phyloP scores from a whole-genome alignment of 768 basidiomycete genomes.

The Suillus placidus region DNA sequence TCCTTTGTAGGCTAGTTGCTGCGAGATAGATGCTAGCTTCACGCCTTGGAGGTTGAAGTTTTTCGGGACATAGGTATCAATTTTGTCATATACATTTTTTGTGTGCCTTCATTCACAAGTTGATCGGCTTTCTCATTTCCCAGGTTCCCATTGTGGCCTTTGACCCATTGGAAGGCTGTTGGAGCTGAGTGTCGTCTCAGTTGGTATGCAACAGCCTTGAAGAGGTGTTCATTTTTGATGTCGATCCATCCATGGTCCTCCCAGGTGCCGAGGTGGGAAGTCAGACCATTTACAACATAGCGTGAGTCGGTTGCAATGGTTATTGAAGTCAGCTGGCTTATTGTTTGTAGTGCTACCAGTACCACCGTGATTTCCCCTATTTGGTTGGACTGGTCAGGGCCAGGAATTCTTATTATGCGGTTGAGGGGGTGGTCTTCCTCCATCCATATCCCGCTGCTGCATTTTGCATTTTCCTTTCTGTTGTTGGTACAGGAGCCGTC shows the following conservation, averaged over 20 bases:
- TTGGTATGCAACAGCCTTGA: constrained; percentile 6
- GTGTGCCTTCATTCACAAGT: constrained; percentile 25
- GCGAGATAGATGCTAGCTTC: constrained; percentile 19
- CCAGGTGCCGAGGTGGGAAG: constrained; percentile 14
- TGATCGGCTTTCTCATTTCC: constrained; percentile 33
- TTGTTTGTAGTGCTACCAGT: neutral
- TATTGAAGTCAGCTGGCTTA: neutral
- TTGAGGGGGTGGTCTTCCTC: too few relatives aligned
- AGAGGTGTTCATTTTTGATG: constrained; percentile 17
- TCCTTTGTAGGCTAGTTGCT: constrained; percentile 21
- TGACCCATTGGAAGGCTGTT: constrained; percentile 30
- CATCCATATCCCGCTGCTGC: too few relatives aligned
- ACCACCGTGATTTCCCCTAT: constrained; percentile 17
- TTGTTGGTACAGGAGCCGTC: too few relatives aligned
- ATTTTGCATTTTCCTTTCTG: too few relatives aligned
- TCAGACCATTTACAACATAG: constrained; percentile 18
- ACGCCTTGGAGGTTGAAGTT: constrained; percentile 18
- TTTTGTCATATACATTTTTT: neutral
- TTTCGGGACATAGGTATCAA: constrained; percentile 3
- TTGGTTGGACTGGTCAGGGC: constrained; percentile 15
- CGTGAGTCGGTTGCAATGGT: constrained; percentile 23
- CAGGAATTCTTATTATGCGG: too few relatives aligned
- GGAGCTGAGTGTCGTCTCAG: constrained; percentile 18
- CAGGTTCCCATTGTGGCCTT: constrained; percentile 22
- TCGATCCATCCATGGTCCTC: constrained; percentile 34